Evolutionary conservation across 139 green algal species (phyloP).

Genomic region (Trebouxia sp.): DNA sequence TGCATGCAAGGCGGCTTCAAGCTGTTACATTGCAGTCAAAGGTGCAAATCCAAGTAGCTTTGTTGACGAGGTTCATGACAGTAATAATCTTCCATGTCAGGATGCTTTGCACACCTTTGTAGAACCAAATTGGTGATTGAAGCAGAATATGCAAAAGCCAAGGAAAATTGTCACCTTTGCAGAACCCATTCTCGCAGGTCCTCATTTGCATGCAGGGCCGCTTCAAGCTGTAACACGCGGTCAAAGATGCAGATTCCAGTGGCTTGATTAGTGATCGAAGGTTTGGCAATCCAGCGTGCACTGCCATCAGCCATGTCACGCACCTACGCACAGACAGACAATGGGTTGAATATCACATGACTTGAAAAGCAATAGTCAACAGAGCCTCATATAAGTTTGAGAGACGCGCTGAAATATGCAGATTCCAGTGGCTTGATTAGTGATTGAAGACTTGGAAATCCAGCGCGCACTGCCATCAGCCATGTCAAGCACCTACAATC

Average conservation of each 20-base stretch:
- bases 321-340: slow-evolving; percentile 33
- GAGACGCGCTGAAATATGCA: slow-evolving; percentile 44
- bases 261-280: slow-evolving; percentile 54
- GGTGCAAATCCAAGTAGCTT: too few relatives aligned
- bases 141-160: not conserved
- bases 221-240: slow-evolving; percentile 22
- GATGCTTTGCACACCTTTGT: too few relatives aligned
- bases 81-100: too few relatives aligned
- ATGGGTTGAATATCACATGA: not conserved
- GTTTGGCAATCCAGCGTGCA: slow-evolving; percentile 54
- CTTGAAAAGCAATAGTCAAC: not conserved
- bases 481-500: slow-evolving; percentile 52
- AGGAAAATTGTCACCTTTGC: slow-evolving; percentile 33
- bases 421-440: slow-evolving; percentile 48
- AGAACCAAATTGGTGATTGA: too few relatives aligned
- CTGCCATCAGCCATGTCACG: slow-evolving; percentile 45
- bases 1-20: too few relatives aligned
- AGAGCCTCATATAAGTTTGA: not conserved
- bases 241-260: slow-evolving; percentile 46
- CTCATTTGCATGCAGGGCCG: slow-evolving; percentile 21
- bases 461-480: slow-evolving; percentile 36
- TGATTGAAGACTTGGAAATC: slow-evolving; percentile 58
- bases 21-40: too few relatives aligned
- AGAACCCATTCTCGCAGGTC: slow-evolving; percentile 58
- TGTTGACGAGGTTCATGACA: too few relatives aligned